Evolutionary conservation across 441 rosid species (phyloP), one percentile per base, ranked within the genome.

Genomic region (Daphne laureola): DNA sequence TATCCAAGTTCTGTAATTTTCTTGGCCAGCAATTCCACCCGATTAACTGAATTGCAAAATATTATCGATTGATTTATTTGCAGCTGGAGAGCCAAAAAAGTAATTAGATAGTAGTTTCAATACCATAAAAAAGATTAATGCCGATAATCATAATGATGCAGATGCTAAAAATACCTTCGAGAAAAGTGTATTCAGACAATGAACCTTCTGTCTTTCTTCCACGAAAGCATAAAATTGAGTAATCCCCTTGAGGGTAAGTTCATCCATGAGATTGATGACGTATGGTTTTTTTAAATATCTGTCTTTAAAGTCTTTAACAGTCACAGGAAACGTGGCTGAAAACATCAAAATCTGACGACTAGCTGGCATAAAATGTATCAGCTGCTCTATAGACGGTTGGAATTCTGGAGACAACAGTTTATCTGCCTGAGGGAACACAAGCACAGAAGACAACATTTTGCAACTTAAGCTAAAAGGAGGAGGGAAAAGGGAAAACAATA

Each of bases 131-230:
- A 12, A 17, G 31, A 26, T 46, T 49, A 43, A 51, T 68, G 2
- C 17, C 36, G 54, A 41, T 27, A 60, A 26, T 52, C 45, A 38
- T 36, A 62, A 47, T 53, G 42, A 57, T 57, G 80, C 64, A 31
- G 11, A 31, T 6, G 11, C 38, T 31, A 5, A 31, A 31, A 31
- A 5, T 61, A 92, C 98, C 98, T 92, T 92, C 40, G 96, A 86
- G 77, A 92, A 92, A 36, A 92, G 90, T 5, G 97, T 92, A 78
- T 89, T 92, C 44, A 92, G 78, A 75, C 96, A 92, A 70, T 92
- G 98, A 62, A 92, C 94, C 83, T 92, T 92, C 90, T 92, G 98
- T 38, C 98, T 76, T 69, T 92, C 98, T 78, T 92, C 98, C 66
- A 92, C 98, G 62, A 92, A 92, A 52, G 98, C 98, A 82, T 92